phyloP scores from a whole-genome alignment of 1,139 yeast species.

The Debaryomyces udenii region DNA sequence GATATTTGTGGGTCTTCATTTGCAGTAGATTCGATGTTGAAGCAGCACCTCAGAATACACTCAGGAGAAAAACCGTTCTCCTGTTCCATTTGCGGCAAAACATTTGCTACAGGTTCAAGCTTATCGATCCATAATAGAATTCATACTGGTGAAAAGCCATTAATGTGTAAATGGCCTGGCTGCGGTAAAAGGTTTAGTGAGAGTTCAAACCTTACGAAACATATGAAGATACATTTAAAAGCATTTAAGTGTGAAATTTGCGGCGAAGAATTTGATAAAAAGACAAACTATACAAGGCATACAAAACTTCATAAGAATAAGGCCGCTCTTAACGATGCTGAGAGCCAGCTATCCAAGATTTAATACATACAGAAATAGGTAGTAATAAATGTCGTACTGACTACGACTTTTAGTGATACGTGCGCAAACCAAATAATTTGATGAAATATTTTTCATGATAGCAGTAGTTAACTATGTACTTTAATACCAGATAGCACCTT shows the following conservation, averaged over 20 bases:
- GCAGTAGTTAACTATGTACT: not conserved
- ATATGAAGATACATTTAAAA: slow-evolving; percentile 69
- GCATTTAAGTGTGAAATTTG: slow-evolving; percentile 55
- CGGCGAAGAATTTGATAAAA: slow-evolving; percentile 52
- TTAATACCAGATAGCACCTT: not conserved
- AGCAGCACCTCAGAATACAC: slow-evolving; percentile 81
- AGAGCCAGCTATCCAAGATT: no score
- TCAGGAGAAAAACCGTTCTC: slow-evolving; percentile 75
- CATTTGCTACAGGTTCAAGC: slow-evolving; percentile 56
- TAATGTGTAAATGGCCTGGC: slow-evolving; percentile 74
- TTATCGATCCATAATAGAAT: slow-evolving; percentile 57
- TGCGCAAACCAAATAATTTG: slow-evolving; percentile 6
- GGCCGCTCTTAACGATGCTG: not conserved
- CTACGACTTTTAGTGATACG: slow-evolving; percentile 5
- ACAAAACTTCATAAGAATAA: slow-evolving; percentile 24
- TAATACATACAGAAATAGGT: no score
- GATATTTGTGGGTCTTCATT: slow-evolving; percentile 67
- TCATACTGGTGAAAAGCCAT: slow-evolving; percentile 73
- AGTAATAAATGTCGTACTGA: slow-evolving; percentile 1
- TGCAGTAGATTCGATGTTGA: slow-evolving; percentile 66
- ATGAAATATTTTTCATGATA: slow-evolving; percentile 8
- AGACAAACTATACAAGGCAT: slow-evolving; percentile 45
- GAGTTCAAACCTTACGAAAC: slow-evolving; percentile 85
- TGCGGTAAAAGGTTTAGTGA: slow-evolving; percentile 89
- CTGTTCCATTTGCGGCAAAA: slow-evolving; percentile 52